Conservation (phyloP, 805 yeast species). For the Saccharomycopsis vini region DNA sequence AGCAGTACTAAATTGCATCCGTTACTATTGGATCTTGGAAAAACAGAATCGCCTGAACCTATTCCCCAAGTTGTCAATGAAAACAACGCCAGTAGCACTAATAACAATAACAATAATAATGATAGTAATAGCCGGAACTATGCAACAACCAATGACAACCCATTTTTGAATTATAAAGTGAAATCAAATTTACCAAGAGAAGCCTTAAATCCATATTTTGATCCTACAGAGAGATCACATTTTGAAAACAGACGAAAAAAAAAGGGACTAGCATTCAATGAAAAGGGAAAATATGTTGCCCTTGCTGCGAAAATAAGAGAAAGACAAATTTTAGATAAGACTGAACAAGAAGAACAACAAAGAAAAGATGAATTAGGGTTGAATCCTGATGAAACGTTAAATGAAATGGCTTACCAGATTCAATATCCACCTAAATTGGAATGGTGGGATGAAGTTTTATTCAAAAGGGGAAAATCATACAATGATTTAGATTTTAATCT, state of each 20-base stretch:
- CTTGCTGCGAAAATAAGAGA: slow-evolving; percentile 36
- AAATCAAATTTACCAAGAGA: slow-evolving; percentile 19
- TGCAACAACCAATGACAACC: background rate
- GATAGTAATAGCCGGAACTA: background rate
- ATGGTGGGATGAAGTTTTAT: slow-evolving; percentile 80
- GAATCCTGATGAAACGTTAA: slow-evolving; percentile 41
- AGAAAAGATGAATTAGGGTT: slow-evolving; percentile 32
- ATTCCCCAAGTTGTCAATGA: too few species aligned
- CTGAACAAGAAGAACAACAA: slow-evolving; percentile 26
- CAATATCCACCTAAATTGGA: slow-evolving; percentile 55
- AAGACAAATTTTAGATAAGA: slow-evolving; percentile 28
- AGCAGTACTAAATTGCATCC: slow-evolving; percentile 26
- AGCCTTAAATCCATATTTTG: slow-evolving; percentile 32
- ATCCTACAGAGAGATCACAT: slow-evolving; percentile 17
- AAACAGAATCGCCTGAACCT: too few species aligned
- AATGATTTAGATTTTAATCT: slow-evolving; percentile 29
- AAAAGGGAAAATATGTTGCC: slow-evolving; percentile 54
- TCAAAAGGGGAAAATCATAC: slow-evolving; percentile 32
- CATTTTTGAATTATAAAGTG: slow-evolving; percentile 5
- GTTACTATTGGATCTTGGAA: slow-evolving; percentile 21
- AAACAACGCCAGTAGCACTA: background rate
- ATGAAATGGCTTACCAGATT: slow-evolving; percentile 47
- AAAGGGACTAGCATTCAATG: slow-evolving; percentile 43
- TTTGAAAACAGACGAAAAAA: slow-evolving; percentile 21
- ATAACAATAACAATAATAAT: too few species aligned